These are phyloP conservation scores for Hygrophila difformis DNA, from an alignment of 257 asterid genomes.

Conservation along the genomic window DNA sequence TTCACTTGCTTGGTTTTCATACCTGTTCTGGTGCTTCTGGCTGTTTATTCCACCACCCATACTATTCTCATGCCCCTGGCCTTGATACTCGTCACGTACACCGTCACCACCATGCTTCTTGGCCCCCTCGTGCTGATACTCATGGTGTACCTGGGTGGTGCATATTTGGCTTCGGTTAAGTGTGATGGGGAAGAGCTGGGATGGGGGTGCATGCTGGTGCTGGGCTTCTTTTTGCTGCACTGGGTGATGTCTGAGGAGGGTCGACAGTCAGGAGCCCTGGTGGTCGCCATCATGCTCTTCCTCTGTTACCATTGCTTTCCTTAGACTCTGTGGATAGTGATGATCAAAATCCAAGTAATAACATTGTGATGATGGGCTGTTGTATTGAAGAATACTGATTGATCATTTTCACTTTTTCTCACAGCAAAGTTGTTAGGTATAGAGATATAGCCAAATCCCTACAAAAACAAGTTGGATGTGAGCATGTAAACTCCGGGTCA, in stretches of 20 bases:
- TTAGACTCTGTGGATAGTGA: no score
- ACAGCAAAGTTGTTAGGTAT: constrained; percentile 7
- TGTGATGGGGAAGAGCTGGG: constrained; percentile 34
- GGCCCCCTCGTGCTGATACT: constrained; percentile 50
- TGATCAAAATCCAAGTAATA: not conserved
- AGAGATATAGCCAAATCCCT: not conserved
- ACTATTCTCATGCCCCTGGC: constrained; percentile 40
- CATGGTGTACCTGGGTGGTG: constrained; percentile 30
- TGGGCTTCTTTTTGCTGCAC: constrained; percentile 38
- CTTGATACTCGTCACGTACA: constrained; percentile 32
- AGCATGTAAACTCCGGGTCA: constrained; percentile 11
- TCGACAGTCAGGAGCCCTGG: constrained; percentile 32
- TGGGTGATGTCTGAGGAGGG: constrained; percentile 36
- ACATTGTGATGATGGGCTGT: no score
- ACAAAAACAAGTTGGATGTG: not conserved
- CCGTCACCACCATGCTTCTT: constrained; percentile 49
- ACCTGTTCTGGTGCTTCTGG: constrained; percentile 32
- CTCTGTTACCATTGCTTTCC: constrained; percentile 32
- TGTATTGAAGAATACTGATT: no score
- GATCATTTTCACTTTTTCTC: constrained; percentile 1
- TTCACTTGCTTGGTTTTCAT: constrained; percentile 38
- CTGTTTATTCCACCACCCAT: constrained; percentile 32
- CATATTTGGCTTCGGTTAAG: constrained; percentile 27
- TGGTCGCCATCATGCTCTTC: constrained; percentile 33
- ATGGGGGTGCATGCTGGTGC: constrained; percentile 34